Base-by-base conservation (phyloP, 1,284 basidiomycete species). In the Schizopora paradoxa region DNA sequence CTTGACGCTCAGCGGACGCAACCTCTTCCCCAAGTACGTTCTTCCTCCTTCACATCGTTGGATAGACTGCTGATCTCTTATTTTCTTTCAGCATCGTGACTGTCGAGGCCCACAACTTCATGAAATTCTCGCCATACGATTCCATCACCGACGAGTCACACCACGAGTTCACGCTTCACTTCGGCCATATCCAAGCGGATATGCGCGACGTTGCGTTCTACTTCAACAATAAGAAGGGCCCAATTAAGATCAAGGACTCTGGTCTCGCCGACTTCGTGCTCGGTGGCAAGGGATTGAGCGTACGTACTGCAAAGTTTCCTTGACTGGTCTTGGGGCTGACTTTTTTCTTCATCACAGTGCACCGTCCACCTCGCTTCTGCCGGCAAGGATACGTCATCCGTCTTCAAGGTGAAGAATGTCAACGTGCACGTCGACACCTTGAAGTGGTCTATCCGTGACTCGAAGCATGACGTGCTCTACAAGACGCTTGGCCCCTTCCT, bases 101-200 rank as follows among this genome's bases (percentile, higher is more conserved):
- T 38, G 55, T 96, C 53, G 88, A 95, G 54, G 80, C 84, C 16
- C 79, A 86, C 62, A 95, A 95, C 71, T 83, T 74, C 57, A 72
- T 91, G 66, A 85, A 85, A 64, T 88, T 95, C 65, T 80, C 75
- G 23, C 90, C 91, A 0, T 91, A 91, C 69, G 61, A 69, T 74
- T 56, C 57, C 5, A 77, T 82, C 54, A 55, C 61, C 13, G 85
- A 90, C 57, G 70, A 77, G 49, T 66, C 72, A 41, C 73, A 74
- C 52, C 87, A 91, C 62, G 76, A 80, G 54, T 77, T 93, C 57
- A 79, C 73, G 13, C 60, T 94, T 47, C 79, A 76, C 5, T 70
- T 93, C 29, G 71, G 72, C 22, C 93, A 98, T 65, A 89, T 97
- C 59, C 94, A 98, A 65, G 85, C 87, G n/a, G 92, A 95, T 59